A percentile compares a stretch with the other conserved stretches of the same genome.
Evolutionary conservation across 75 land plant genomes (phyloP).

Genomic region (Picea glauca): DNA sequence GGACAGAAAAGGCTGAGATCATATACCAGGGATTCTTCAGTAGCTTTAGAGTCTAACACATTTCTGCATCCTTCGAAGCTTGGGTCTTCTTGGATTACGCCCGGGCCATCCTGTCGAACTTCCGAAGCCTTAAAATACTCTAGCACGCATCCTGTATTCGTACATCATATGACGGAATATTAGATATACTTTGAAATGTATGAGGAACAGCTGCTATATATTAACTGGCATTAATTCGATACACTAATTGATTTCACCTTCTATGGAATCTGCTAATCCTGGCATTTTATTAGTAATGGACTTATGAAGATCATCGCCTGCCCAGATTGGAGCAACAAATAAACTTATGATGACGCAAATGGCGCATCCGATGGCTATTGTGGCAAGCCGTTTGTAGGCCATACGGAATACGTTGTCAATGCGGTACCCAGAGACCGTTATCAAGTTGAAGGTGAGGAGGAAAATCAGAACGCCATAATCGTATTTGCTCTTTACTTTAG

Average conservation of each 20-base stretch:
- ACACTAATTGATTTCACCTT: constrained; percentile 13
- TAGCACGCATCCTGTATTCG: constrained; percentile 18
- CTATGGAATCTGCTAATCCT: constrained; percentile 26
- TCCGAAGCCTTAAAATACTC: constrained; percentile 19
- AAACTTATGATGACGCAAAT: constrained; percentile 37
- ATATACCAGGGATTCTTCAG: constrained; percentile 50
- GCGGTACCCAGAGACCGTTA: constrained; percentile 40
- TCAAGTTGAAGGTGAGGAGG: constrained; percentile 51
- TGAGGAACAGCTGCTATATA: no score
- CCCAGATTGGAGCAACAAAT: constrained; percentile 49
- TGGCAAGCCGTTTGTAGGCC: constrained; percentile 29
- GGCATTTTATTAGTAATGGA: constrained; percentile 29
- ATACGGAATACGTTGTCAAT: constrained; percentile 17
- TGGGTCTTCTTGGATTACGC: neutral
- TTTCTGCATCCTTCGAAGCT: constrained; percentile 25
- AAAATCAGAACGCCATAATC: constrained; percentile 61
- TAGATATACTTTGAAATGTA: no score
- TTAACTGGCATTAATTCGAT: no score
- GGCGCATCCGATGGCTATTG: constrained; percentile 38
- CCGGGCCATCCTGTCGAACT: no score
- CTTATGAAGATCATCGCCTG: constrained; percentile 60
- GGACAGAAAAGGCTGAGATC: neutral
- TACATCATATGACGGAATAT: neutral
- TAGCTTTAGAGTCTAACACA: constrained; percentile 40
- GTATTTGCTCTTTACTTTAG: constrained; percentile 38